Evolutionary conservation across 2,329 filamentous ascomycete genomes (phyloP), one percentile per base, ranked within the genome.

Genomic region (Ascochyta clinopodiicola): DNA sequence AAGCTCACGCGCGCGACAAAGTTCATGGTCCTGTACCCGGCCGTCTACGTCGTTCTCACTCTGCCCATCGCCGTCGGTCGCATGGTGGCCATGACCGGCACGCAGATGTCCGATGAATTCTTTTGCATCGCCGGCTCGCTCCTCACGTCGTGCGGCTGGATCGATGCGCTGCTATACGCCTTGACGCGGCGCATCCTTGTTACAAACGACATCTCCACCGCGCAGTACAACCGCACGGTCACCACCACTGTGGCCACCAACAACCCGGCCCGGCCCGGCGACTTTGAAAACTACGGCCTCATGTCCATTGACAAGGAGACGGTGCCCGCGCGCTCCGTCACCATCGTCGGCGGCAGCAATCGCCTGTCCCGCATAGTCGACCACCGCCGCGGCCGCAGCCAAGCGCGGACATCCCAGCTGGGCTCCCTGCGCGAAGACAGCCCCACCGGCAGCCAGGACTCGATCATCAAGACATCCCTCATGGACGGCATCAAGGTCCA

Each of bases 41-140:
- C 86, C 58, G 86, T 88, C 56, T 90, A 90, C 69, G 80, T 88
- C 2, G 54, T 88, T 17, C 86, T 88, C 60, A 90, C 87, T 0
- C 79, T 87, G 0, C 88, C 88, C 0, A 78, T 91, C 1, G 86
- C 87, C 7, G 64, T 75, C 6, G 74, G 73, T 6, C 70, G 74
- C 32, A 77, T 77, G 74, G 66, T 71, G 13, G 63, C 70, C 19
- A 77, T 77, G 74, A 71, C 68, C 1, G 73, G 73, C 6, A 61
- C 61, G 4, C 6, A 22, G 4, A 78, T 86, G 3, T 79, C 82
- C 0, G 76, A 85, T 0, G 74, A 70, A 0, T 87, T 84, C 67
- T 87, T 86, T 68, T 83, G 81, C 66, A 79, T 86, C 10, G 83
- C 86, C 0, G 86, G 85, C 1, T 78, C 80, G 1, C 81, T 88